Evolutionary conservation across 306 rosid genomes (phyloP).

Genomic region (Begonia loranthoides): DNA sequence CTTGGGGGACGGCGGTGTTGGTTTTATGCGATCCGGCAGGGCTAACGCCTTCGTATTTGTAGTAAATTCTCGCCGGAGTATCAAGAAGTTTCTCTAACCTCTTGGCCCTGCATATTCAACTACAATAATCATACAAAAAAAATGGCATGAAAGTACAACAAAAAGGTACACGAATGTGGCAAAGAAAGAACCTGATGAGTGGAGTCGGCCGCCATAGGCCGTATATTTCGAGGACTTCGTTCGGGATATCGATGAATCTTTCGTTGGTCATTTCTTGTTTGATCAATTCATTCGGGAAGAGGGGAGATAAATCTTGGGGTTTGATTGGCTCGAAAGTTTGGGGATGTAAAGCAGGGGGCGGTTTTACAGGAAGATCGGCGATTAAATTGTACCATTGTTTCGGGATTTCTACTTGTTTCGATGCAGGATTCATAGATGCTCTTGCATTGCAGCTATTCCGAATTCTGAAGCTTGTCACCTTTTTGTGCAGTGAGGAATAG

Average conservation of each 20-base stretch:
- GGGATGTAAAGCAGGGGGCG: slow-evolving; percentile 87
- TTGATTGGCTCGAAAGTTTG: slow-evolving; percentile 53
- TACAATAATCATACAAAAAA: background rate
- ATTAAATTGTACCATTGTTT: slow-evolving; percentile 73
- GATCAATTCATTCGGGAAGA: slow-evolving; percentile 64
- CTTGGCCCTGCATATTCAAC: slow-evolving; percentile 49
- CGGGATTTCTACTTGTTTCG: slow-evolving; percentile 44
- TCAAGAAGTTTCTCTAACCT: slow-evolving; percentile 88
- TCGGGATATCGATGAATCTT: slow-evolving; percentile 65
- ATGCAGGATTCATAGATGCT: slow-evolving; percentile 28
- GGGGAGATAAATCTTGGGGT: slow-evolving; percentile 72
- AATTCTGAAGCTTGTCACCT: slow-evolving; percentile 26
- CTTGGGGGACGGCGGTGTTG: slow-evolving; percentile 91
- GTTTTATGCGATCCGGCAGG: slow-evolving; percentile 97
- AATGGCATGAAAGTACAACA: slow-evolving; percentile 5
- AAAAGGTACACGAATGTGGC: background rate
- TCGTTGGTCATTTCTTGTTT: slow-evolving; percentile 64
- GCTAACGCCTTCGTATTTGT: slow-evolving; percentile 92
- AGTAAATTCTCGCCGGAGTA: slow-evolving; percentile 88
- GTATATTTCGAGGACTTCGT: slow-evolving; percentile 68
- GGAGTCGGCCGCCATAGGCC: slow-evolving; percentile 95
- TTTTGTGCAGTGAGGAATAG: slow-evolving; percentile 22
- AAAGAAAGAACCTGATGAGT: slow-evolving; percentile 78
- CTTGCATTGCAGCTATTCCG: slow-evolving; percentile 45
- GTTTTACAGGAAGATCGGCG: slow-evolving; percentile 80